Base-by-base conservation (phyloP, 768 basidiomycete genomes). In the Hortiboletus flavorubellus region DNA sequence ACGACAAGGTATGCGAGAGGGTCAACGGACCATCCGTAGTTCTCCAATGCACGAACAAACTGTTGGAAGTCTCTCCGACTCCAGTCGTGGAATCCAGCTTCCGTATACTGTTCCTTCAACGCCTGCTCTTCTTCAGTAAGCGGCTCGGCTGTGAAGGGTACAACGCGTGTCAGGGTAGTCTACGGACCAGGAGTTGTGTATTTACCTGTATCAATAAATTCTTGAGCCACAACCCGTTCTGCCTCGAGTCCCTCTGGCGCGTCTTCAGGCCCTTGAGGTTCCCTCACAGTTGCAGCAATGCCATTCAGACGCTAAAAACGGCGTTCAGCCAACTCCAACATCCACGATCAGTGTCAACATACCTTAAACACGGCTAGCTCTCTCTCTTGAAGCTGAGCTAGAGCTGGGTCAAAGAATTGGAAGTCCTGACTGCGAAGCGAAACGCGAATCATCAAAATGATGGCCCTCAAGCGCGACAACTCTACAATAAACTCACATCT, bases 21-120 rank as follows among this genome's bases (percentile, higher is more conserved):
- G 26, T 33, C 9, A 10, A 73, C 83, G 14, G 55, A 90, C 89
- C 92, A 91, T 56, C 95, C 95, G 65, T 92, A 84, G 12, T 74
- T 76, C 67, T 89, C 91, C n/a, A 85, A 71, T 2, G 84, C 90
- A 39, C 85, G 82, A 45, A 95, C 79, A 65, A 98, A 90, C 64
- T 89, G 90, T 64, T 94, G 93, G 77, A 94, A 98, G 67, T 98
- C 94, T 37, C 93, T 83, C 61, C 91, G 82, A 68, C 86, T 90
- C 96, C 96, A 98, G 60, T 89, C 85, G 33, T 85, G 82, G 75
- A 98, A 98, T 15, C 95, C 95, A 51, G 87, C 76, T 33, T 77
- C 78, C 8, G 84, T 81, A 31, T 89, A 83, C 43, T 79, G 81
- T 31, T 96, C 93, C 73, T 96, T 98, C 67, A 83, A 77, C 5